Conservation (phyloP, 73 alveolate genomes). For the Urostyla sp. region DNA sequence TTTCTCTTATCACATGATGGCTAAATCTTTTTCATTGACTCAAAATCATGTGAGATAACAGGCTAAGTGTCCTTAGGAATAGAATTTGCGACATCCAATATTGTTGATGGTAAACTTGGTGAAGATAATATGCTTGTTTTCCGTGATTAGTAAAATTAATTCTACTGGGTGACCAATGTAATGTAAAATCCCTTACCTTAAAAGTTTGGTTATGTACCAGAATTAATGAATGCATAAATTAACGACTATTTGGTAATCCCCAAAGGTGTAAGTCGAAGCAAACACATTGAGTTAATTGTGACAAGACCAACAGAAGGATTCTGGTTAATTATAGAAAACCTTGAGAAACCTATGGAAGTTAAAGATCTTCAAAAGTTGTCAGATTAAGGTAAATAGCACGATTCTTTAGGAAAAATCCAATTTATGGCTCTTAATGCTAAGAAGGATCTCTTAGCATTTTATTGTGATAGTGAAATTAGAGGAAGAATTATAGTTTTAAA, state of each 20-base stretch:
- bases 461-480: constrained; percentile 21
- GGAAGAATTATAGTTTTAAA: constrained; percentile 56
- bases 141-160: constrained; percentile 37
- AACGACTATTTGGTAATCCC: constrained; percentile 63
- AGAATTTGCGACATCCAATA: constrained; percentile 17
- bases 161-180: constrained; percentile 58
- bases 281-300: constrained; percentile 51
- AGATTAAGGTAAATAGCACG: constrained; percentile 3
- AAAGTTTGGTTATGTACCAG: constrained; percentile 23
- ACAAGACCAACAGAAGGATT: constrained; percentile 72
- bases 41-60: constrained; percentile 54
- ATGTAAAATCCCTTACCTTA: constrained; percentile 8
- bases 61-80: constrained; percentile 12
- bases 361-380: constrained; percentile 11
- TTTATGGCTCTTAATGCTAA: constrained; percentile 60
- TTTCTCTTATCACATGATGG: constrained; percentile 62
- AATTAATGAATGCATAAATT: constrained; percentile 13
- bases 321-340: constrained; percentile 41
- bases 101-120: constrained; percentile 45
- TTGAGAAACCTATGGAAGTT: constrained; percentile 14
- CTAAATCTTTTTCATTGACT: constrained; percentile 46
- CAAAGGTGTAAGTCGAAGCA: constrained; percentile 51
- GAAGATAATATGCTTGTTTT: constrained; percentile 58
- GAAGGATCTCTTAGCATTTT: constrained; percentile 56
- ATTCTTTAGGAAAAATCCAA: constrained; percentile 55